Evolutionary conservation across 345 rosid species (phyloP).

Genomic region (Euphorbia peplus): DNA sequence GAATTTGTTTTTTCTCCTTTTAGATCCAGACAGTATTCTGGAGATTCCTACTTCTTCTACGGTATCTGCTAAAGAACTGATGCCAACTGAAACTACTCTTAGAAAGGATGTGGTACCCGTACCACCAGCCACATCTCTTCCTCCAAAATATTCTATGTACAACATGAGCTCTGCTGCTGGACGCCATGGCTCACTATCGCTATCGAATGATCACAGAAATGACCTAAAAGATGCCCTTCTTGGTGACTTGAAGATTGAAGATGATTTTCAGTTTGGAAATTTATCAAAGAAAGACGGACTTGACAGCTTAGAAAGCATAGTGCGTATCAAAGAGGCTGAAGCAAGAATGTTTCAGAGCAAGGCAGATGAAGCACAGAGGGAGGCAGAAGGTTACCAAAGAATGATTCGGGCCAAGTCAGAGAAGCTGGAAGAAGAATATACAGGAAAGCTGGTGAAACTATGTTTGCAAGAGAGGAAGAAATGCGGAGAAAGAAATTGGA

Average conservation of each 20-base stretch:
- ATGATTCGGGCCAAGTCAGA: no score
- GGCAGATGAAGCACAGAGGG: no score
- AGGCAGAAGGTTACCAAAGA: no score
- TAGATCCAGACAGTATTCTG: constrained; percentile 43
- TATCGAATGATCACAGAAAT: constrained; percentile 25
- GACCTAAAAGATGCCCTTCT: constrained; percentile 34
- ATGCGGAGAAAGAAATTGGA: constrained; percentile 69
- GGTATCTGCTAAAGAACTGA: constrained; percentile 41
- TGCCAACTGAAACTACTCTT: constrained; percentile 46
- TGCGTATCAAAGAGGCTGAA: no score
- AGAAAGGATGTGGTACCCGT: constrained; percentile 46
- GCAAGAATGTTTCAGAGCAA: no score
- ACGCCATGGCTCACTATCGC: constrained; percentile 25
- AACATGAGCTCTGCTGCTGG: constrained; percentile 38
- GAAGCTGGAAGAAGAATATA: no score
- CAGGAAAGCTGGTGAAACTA: constrained; percentile 58
- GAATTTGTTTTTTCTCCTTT: constrained; percentile 22
- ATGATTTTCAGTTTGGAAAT: constrained; percentile 34
- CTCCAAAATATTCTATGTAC: constrained; percentile 39
- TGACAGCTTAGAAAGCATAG: constrained; percentile 88
- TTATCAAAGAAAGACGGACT: constrained; percentile 43
- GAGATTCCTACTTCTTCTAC: constrained; percentile 43
- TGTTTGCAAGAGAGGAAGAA: constrained; percentile 71
- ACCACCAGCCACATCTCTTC: constrained; percentile 45
- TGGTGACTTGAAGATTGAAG: constrained; percentile 36